Conservation (phyloP, 2,329 filamentous ascomycete genomes). For the Alternaria novae-zelandiae region DNA sequence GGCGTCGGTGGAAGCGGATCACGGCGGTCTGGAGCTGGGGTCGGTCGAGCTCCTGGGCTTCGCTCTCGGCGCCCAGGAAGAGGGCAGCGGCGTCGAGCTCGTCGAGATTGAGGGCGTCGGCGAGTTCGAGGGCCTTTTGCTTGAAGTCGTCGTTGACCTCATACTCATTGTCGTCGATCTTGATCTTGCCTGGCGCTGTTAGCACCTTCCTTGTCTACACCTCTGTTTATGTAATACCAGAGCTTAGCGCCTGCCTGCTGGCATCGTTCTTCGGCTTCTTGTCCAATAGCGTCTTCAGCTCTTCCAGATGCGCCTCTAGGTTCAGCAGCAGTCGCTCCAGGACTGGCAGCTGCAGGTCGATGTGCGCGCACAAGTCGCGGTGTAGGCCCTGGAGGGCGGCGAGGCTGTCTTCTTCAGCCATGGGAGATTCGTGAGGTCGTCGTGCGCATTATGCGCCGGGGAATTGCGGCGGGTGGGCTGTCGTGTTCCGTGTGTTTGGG, state of each 20-base stretch:
- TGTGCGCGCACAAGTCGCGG: slow-evolving; percentile 79
- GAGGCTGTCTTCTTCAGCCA: slow-evolving; percentile 77
- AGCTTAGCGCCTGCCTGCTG: slow-evolving; percentile 70
- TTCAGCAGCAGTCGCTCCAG: slow-evolving; percentile 71
- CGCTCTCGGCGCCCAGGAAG: slow-evolving; percentile 74
- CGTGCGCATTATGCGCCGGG: slow-evolving; percentile 42
- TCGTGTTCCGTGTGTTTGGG: slow-evolving; percentile 28
- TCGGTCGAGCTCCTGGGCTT: slow-evolving; percentile 72
- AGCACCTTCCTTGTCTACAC: slow-evolving; percentile 5
- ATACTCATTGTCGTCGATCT: slow-evolving; percentile 75
- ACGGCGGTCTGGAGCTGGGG: slow-evolving; percentile 79
- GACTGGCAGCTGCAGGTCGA: slow-evolving; percentile 72
- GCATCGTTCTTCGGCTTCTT: slow-evolving; percentile 75
- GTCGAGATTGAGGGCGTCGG: slow-evolving; percentile 88
- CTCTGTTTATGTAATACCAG: slow-evolving; percentile 23
- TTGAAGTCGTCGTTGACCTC: slow-evolving; percentile 86
- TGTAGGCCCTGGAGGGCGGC: slow-evolving; percentile 84
- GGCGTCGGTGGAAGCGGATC: slow-evolving; percentile 85
- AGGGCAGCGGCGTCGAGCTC: slow-evolving; percentile 83
- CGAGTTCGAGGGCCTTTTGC: slow-evolving; percentile 78
- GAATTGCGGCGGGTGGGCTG: slow-evolving; percentile 10
- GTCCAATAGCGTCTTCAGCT: slow-evolving; percentile 75
- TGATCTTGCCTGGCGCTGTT: slow-evolving; percentile 70
- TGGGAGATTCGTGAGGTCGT: slow-evolving; percentile 47
- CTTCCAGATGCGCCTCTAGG: slow-evolving; percentile 70